Evolutionary conservation across 2,329 filamentous ascomycete genomes (phyloP), one percentile per base, ranked within the genome.

Genomic region (Dendryphion nanum): DNA sequence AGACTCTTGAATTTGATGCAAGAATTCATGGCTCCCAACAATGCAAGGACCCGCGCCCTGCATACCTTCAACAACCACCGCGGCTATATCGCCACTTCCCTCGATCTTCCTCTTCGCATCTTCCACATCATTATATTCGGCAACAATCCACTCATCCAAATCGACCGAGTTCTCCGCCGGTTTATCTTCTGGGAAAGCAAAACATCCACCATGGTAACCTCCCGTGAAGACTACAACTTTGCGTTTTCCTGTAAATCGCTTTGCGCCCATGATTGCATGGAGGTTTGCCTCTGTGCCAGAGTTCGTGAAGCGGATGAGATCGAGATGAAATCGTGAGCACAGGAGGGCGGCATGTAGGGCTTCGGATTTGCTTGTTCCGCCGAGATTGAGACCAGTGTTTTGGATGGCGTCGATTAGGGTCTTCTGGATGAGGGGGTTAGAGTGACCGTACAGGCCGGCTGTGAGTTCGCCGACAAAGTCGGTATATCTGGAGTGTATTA

Each of bases 11-110:
- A 84, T 61, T 2, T 68, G 68, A 7, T 58, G 42, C 18, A 85
- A 57, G 46, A 85, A 86, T 14, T 71, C 71, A 2, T 33, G 36
- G 0, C 63, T 68, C 0, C 68, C 81, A 0, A 70, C 64, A 5
- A 81, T 73, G 37, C 75, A 78, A 0, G 83, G 82, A 0, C 75
- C 81, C 3, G 75, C 72, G 0, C 81, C 82, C 47, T 85, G 80
- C 73, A 88, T 79, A 0, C 73, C 74, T 59, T 87, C 84, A 0
- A 87, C 66, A 2, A 88, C 52, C 15, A 87, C 79, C 0, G 79
- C 82, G 0, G 80, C 82, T 0, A 86, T 59, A 6, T 73, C 69
- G 15, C 29, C 48, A 15, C 47, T 53, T 41, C 28, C 50, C 5
- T 67, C 54, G 6, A 82, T 68, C 8, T 74, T 67, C 2, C 44